Conservation (phyloP, 1,284 basidiomycete genomes). For the Clitocybe nebularis region DNA sequence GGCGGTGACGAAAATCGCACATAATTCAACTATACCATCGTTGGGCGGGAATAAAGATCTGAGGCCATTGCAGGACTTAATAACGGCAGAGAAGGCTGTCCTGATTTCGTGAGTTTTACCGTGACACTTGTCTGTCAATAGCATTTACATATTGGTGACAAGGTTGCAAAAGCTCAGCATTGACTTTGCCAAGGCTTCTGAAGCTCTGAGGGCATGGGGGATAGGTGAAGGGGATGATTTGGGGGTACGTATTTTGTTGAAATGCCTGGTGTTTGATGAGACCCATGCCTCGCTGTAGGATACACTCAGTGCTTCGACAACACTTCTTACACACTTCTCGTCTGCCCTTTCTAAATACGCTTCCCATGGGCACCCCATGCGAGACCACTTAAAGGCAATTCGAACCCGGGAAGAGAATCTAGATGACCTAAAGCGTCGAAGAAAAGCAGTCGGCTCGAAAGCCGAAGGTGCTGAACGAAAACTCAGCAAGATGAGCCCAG, state of each 20-base stretch:
- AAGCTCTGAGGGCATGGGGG: constrained; percentile 78
- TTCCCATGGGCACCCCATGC: constrained; percentile 68
- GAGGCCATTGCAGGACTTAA: constrained; percentile 81
- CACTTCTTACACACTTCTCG: constrained; percentile 69
- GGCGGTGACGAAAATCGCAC: constrained; percentile 76
- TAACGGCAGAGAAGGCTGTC: constrained; percentile 84
- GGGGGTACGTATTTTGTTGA: constrained; percentile 45
- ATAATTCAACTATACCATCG: constrained; percentile 77
- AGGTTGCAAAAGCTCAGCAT: constrained; percentile 63
- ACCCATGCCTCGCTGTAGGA: constrained; percentile 46
- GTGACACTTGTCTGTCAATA: constrained; percentile 1
- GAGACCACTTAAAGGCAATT: constrained; percentile 74
- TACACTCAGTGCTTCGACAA: constrained; percentile 68
- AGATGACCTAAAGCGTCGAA: constrained; percentile 71
- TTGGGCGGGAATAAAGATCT: constrained; percentile 82
- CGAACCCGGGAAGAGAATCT: constrained; percentile 83
- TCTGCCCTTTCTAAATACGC: constrained; percentile 72
- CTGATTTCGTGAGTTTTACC: constrained; percentile 63
- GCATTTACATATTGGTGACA: constrained; percentile 4
- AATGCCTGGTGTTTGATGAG: neutral
- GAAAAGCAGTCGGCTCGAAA: constrained; percentile 64
- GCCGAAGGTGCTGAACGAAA: constrained; percentile 91
- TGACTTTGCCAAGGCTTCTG: constrained; percentile 71
- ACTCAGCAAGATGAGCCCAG: constrained; percentile 85
- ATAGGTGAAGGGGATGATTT: constrained; percentile 86